Conservation (phyloP, 495 filamentous ascomycete genomes). For the Hypomontagnella monticulosa region DNA sequence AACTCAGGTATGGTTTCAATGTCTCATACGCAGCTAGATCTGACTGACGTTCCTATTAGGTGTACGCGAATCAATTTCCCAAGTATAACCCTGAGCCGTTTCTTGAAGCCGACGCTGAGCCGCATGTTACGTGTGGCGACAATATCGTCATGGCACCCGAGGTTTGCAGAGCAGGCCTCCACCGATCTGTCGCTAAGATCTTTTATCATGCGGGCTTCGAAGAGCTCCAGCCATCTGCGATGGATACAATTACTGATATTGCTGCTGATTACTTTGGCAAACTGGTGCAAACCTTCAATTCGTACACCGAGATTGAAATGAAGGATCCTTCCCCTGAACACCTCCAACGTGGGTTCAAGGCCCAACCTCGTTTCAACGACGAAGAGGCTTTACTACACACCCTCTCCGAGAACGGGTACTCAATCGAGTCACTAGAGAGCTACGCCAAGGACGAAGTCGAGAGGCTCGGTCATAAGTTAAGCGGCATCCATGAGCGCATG, state of each 20-base stretch:
- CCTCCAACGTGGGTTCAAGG: conserved; percentile 25
- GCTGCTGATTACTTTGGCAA: conserved; percentile 90
- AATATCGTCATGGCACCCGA: conserved; percentile 85
- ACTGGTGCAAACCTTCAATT: conserved; percentile 77
- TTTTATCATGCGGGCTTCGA: conserved; percentile 98
- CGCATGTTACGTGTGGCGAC: conserved; percentile 86
- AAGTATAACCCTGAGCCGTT: conserved; percentile 97
- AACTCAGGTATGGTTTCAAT: conserved; percentile 73
- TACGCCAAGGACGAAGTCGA: conserved; percentile 97
- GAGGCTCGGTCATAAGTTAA: conserved; percentile 82
- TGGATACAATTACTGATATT: conserved; percentile 90
- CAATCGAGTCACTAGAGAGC: conserved; percentile 80
- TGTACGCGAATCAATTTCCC: conserved; percentile 97
- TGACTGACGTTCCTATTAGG: conserved; percentile 61
- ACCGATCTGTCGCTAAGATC: conserved; percentile 90
- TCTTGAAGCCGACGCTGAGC: conserved; percentile 80
- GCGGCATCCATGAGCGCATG: conserved; percentile 89
- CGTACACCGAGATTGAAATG: conserved; percentile 84
- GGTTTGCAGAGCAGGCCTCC: conserved; percentile 81
- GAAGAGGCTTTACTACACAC: conserved; percentile 91
- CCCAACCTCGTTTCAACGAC: conserved; percentile 72
- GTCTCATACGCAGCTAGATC: neutral
- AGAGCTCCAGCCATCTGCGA: conserved; percentile 92
- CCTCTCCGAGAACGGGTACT: conserved; percentile 80
- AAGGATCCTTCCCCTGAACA: conserved; percentile 55